These are phyloP conservation scores for Stentor roeselii DNA, from an alignment of 73 alveolate genomes.

Conservation along the genomic window DNA sequence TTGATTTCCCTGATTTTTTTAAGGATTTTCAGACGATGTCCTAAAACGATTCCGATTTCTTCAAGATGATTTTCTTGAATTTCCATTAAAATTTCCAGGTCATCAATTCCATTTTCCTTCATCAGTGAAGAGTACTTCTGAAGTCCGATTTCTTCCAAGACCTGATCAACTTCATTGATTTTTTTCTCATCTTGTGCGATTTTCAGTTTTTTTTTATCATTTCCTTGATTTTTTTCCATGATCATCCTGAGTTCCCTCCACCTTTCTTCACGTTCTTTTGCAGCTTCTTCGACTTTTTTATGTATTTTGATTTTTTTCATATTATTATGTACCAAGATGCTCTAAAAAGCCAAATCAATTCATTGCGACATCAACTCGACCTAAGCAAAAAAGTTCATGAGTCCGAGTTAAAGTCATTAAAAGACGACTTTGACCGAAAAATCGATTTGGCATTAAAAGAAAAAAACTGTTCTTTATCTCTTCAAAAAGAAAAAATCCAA, in stretches of 20 bases:
- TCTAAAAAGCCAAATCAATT: constrained; percentile 6
- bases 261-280: constrained; percentile 8
- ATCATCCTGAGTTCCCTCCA: neutral
- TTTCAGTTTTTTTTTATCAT: constrained; percentile 4
- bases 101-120: constrained; percentile 67
- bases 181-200: neutral
- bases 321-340: neutral
- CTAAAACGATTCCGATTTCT: constrained; percentile 49
- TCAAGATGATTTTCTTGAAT: constrained; percentile 61
- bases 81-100: constrained; percentile 55
- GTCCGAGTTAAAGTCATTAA: neutral
- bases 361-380: constrained; percentile 21
- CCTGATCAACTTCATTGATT: constrained; percentile 44
- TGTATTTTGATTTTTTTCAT: neutral
- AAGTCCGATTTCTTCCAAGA: constrained; percentile 37
- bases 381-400: neutral
- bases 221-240: constrained; percentile 18
- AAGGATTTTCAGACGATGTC: constrained; percentile 64
- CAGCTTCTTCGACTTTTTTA: neutral
- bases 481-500: neutral
- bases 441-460: neutral
- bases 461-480: neutral
- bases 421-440: neutral
- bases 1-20: constrained; percentile 59
- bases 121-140: constrained; percentile 45